phyloP scores from a whole-genome alignment of 495 filamentous ascomycete species.

The Stereocaulon alpinum region DNA sequence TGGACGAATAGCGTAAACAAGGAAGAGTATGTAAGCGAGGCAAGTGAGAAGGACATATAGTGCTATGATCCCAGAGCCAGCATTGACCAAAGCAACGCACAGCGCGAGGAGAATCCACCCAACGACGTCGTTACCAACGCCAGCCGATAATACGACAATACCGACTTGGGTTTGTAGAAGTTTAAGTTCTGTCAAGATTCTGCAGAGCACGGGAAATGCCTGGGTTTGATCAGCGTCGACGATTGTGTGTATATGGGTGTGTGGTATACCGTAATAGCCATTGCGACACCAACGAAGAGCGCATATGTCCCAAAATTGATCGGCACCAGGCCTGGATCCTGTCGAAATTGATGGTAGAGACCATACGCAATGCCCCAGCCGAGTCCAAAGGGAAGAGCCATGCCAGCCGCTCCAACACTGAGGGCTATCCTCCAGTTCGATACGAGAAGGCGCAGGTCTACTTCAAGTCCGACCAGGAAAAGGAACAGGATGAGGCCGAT shows the following conservation, averaged over 20 bases:
- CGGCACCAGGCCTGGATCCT: conserved; percentile 48
- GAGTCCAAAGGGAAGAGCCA: conserved; percentile 65
- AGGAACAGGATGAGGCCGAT: conserved; percentile 83
- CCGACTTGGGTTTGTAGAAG: conserved; percentile 76
- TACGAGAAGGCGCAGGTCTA: conserved; percentile 74
- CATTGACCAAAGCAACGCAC: conserved; percentile 90
- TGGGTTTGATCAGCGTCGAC: conserved; percentile 19
- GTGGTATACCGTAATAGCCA: conserved; percentile 66
- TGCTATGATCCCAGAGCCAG: conserved; percentile 70
- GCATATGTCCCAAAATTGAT: conserved; percentile 76
- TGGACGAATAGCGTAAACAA: conserved; percentile 67
- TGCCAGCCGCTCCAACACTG: conserved; percentile 74
- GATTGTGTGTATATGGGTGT: neutral
- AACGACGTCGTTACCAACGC: conserved; percentile 90
- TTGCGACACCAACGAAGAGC: conserved; percentile 88
- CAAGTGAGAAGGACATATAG: conserved; percentile 75
- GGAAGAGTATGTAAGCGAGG: conserved; percentile 65
- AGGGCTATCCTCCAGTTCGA: conserved; percentile 80
- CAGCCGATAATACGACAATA: conserved; percentile 83
- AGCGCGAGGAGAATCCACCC: conserved; percentile 93
- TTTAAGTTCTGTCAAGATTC: conserved; percentile 89
- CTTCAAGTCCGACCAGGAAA: conserved; percentile 87
- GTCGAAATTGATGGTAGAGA: conserved; percentile 66
- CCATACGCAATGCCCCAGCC: conserved; percentile 77
- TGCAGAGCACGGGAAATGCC: conserved; percentile 91